These are phyloP conservation scores for Talaromyces sp. DNA, from an alignment of 2,329 filamentous ascomycete genomes.

Conservation along the genomic window DNA sequence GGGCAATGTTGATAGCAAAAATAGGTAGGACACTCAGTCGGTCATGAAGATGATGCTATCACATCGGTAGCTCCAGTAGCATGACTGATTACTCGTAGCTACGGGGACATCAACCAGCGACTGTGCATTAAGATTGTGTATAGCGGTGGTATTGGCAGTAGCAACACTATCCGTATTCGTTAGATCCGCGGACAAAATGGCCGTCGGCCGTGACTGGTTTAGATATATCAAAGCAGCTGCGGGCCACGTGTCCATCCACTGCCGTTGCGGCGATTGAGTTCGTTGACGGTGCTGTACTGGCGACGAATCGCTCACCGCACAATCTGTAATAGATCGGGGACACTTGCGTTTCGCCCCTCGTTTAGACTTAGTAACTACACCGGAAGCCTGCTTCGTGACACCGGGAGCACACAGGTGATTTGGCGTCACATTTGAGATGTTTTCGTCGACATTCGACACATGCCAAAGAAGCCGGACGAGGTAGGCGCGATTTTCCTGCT, in stretches of 20 bases:
- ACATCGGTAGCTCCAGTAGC: conserved; percentile 2
- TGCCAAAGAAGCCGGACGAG: conserved; percentile 14
- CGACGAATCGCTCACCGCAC: not conserved
- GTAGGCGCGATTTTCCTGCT: conserved; percentile 2
- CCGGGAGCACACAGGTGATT: conserved; percentile 13
- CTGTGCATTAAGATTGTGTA: not conserved
- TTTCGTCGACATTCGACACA: conserved; percentile 17
- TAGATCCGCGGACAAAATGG: not conserved
- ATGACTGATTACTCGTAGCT: conserved; percentile 1
- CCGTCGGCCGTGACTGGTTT: not conserved
- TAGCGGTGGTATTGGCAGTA: not conserved
- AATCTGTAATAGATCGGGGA: not conserved
- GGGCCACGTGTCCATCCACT: conserved; percentile 5
- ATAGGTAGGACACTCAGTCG: not conserved
- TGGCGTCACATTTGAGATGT: conserved; percentile 18
- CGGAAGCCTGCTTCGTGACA: conserved; percentile 6
- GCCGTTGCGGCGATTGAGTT: not conserved
- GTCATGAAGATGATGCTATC: not conserved
- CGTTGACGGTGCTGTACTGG: not conserved
- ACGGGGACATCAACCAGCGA: not conserved
- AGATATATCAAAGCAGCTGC: conserved; percentile 12
- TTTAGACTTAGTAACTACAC: conserved; percentile 17
- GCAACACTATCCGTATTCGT: not conserved
- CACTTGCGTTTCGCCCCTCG: conserved; percentile 18
- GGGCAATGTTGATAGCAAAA: not conserved